A percentile compares a stretch with the other conserved stretches of the same genome.
Evolutionary conservation across 202 grass and related monocot genomes (phyloP).

Genomic region (Zoysia matrella): DNA sequence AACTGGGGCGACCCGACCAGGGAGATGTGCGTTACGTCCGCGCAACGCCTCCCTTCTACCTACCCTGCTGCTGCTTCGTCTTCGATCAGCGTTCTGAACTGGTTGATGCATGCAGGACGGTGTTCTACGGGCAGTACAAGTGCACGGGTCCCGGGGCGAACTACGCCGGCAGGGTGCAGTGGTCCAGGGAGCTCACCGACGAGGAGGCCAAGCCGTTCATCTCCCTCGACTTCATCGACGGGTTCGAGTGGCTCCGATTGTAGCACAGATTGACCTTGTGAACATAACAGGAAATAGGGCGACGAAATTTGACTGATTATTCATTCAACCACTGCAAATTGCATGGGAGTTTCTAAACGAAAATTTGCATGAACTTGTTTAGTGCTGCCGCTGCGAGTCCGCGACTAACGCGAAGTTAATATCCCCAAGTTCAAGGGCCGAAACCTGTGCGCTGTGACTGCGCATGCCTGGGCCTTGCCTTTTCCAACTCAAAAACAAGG

Average conservation of each 20-base stretch:
- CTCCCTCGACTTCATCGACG: conserved; percentile 84
- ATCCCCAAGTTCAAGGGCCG: neutral
- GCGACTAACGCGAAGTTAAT: too few relatives aligned
- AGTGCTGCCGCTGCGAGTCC: too few relatives aligned
- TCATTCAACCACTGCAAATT: too few relatives aligned
- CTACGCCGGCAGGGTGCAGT: conserved; percentile 77
- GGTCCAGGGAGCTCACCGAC: conserved; percentile 92
- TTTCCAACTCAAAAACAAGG: neutral
- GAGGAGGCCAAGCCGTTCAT: conserved; percentile 91
- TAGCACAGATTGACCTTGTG: neutral
- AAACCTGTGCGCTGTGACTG: too few relatives aligned
- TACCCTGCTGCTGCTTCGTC: too few relatives aligned
- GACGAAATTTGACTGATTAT: too few relatives aligned
- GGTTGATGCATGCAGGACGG: conserved; percentile 63
- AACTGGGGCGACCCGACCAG: conserved; percentile 29
- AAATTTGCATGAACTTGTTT: too few relatives aligned
- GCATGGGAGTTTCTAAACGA: too few relatives aligned
- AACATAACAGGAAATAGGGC: neutral
- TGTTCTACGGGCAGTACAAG: conserved; percentile 99
- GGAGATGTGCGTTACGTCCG: conserved; percentile 55
- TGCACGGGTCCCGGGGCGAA: conserved; percentile 79
- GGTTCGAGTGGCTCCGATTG: conserved; percentile 71
- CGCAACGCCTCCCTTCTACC: too few relatives aligned
- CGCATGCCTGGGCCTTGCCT: neutral
- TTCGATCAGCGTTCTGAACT: too few relatives aligned